Percentiles rank a stretch among this genome's conserved stretches.
These are phyloP conservation scores for Furcasterigmium sp. DNA, from an alignment of 2,329 filamentous ascomycete species.

Conservation along the genomic window DNA sequence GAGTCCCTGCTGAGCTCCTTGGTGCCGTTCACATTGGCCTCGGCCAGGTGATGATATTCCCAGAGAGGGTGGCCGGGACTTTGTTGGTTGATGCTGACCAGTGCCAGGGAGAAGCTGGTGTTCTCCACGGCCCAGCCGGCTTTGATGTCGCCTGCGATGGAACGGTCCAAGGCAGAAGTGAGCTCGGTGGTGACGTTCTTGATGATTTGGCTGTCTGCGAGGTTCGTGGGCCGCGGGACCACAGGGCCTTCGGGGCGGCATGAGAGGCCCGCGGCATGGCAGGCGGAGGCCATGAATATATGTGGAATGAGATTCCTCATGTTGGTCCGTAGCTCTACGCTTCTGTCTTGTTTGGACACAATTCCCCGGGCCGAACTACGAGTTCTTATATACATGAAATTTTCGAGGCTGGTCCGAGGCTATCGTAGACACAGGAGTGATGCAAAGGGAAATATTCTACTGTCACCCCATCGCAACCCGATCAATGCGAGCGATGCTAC, in stretches of 20 bases:
- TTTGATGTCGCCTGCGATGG: conserved; percentile 22
- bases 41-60: conserved; percentile 34
- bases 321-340: too few species aligned
- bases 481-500: too few species aligned
- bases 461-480: too few species aligned
- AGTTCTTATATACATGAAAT: too few species aligned
- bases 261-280: conserved; percentile 9
- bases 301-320: too few species aligned
- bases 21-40: conserved; percentile 27
- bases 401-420: too few species aligned
- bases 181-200: conserved; percentile 21
- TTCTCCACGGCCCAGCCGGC: conserved; percentile 28
- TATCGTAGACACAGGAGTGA: too few species aligned
- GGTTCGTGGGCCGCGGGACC: conserved; percentile 23
- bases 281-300: neutral
- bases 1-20: conserved; percentile 24
- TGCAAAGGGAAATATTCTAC: too few species aligned
- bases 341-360: too few species aligned
- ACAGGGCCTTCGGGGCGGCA: conserved; percentile 22
- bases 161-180: conserved; percentile 19
- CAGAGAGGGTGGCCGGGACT: conserved; percentile 24
- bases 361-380: too few species aligned
- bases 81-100: conserved; percentile 24
- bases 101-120: conserved; percentile 30
- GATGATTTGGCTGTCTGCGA: conserved; percentile 20